phyloP scores from a whole-genome alignment of 2,329 filamentous ascomycete species.

The Neurospora sp. region DNA sequence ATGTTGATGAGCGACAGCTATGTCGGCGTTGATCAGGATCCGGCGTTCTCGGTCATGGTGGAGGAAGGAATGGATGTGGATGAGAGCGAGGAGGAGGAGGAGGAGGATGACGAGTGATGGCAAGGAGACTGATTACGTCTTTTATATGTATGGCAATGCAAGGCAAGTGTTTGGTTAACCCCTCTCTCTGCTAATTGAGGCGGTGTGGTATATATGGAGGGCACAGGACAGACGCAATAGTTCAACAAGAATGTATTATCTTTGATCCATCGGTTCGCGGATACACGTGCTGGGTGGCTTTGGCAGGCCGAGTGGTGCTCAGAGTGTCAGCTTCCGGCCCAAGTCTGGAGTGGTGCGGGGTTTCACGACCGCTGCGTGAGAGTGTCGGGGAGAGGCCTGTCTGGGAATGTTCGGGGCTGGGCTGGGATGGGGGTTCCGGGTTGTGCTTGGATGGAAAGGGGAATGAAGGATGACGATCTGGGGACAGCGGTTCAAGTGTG shows the following conservation, averaged over 20 bases:
- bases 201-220: not conserved
- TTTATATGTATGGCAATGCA: not conserved
- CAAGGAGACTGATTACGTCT: not conserved
- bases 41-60: constrained; percentile 73
- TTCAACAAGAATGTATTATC: not conserved
- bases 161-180: not conserved
- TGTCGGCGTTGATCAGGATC: constrained; percentile 92
- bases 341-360: not conserved
- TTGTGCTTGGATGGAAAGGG: not conserved
- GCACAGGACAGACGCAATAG: not conserved
- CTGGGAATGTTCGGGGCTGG: not conserved
- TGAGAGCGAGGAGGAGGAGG: constrained; percentile 66
- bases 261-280: not conserved
- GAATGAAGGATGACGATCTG: not conserved
- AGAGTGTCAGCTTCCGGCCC: not conserved
- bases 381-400: not conserved
- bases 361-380: not conserved
- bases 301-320: not conserved
- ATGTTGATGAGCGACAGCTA: constrained; percentile 98
- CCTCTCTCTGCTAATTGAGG: not conserved
- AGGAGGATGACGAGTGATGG: constrained; percentile 40
- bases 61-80: constrained; percentile 95
- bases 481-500: not conserved
- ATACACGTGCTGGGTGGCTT: not conserved
- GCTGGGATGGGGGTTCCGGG: not conserved